Percentiles rank a stretch among this genome's conserved stretches.
phyloP scores from a whole-genome alignment of 2,329 filamentous ascomycete genomes.

The Dryadomyces sulphureus region DNA sequence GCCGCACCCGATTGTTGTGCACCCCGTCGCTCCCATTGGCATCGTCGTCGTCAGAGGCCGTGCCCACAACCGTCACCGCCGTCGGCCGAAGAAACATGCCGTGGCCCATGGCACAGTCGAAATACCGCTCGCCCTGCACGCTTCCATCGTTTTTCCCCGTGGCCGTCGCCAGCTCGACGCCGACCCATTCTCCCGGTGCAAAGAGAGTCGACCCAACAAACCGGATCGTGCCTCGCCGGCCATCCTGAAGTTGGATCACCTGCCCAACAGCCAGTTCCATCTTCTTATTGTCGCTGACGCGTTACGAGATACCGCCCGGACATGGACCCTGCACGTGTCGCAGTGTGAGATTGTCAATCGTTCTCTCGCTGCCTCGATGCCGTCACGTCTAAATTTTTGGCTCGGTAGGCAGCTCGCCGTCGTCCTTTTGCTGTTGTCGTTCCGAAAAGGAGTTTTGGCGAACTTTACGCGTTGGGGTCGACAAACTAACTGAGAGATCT shows the following conservation, averaged over 20 bases:
- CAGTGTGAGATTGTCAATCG: too few species aligned
- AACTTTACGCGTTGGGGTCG: not conserved
- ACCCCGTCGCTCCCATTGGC: conserved; percentile 8
- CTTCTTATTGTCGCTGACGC: not conserved
- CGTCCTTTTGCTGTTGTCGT: not conserved
- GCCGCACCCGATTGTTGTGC: conserved; percentile 11
- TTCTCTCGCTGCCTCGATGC: not conserved
- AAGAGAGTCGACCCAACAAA: conserved; percentile 73
- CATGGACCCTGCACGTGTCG: not conserved
- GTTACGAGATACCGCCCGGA: not conserved
- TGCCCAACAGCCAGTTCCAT: conserved; percentile 52
- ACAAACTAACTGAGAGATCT: not conserved
- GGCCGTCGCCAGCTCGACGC: conserved; percentile 70
- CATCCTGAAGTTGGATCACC: conserved; percentile 64
- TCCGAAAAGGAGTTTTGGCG: not conserved
- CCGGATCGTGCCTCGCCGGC: conserved; percentile 61
- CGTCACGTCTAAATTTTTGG: not conserved
- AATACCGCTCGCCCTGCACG: conserved; percentile 78
- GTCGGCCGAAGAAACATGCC: conserved; percentile 76
- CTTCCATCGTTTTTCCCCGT: conserved; percentile 89
- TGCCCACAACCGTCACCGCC: conserved; percentile 43
- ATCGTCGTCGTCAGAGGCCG: conserved; percentile 1
- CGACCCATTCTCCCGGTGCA: conserved; percentile 72
- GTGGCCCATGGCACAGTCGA: conserved; percentile 61
- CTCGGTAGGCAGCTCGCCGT: not conserved